These are phyloP conservation scores for Tolypocladium cylindrosporum DNA, from an alignment of 2,329 filamentous ascomycete species.

Conservation along the genomic window DNA sequence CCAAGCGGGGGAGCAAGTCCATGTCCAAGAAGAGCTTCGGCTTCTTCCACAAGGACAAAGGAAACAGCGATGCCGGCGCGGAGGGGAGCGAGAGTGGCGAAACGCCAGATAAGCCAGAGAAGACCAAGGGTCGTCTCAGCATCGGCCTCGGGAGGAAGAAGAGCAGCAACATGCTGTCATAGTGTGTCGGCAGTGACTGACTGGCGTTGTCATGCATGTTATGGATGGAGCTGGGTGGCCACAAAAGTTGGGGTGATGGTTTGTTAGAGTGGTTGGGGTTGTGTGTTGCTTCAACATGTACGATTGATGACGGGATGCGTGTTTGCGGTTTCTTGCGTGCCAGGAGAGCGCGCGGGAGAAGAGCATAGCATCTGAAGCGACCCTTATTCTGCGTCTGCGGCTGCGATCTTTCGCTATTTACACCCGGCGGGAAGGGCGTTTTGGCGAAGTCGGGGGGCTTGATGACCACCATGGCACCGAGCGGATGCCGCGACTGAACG, in stretches of 20 bases:
- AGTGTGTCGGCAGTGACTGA: neutral
- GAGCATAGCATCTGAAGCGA: constrained; percentile 1
- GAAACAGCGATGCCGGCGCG: constrained; percentile 9
- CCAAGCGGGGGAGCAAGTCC: constrained; percentile 65
- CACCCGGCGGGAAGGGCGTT: neutral
- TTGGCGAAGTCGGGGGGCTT: neutral
- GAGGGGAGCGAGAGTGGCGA: constrained; percentile 21
- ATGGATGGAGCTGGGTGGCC: neutral
- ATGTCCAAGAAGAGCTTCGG: constrained; percentile 67
- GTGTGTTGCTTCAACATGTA: constrained; percentile 6
- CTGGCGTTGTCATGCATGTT: neutral
- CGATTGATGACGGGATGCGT: constrained; percentile 7
- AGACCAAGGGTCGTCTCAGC: constrained; percentile 54
- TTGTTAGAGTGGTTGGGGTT: neutral
- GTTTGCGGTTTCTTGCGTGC: neutral
- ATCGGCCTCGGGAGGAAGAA: constrained; percentile 62
- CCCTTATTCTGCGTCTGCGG: neutral
- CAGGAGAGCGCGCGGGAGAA: neutral
- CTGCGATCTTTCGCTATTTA: neutral
- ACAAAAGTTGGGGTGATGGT: neutral
- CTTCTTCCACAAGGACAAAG: constrained; percentile 49
- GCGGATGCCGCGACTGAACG: neutral
- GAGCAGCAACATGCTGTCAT: constrained; percentile 38
- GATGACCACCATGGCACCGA: neutral
- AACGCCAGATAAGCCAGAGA: constrained; percentile 34